A percentile compares a stretch with the other conserved stretches of the same genome.
phyloP scores from a whole-genome alignment of 805 yeast species.

The Kodamaea kaohsiungensis region DNA sequence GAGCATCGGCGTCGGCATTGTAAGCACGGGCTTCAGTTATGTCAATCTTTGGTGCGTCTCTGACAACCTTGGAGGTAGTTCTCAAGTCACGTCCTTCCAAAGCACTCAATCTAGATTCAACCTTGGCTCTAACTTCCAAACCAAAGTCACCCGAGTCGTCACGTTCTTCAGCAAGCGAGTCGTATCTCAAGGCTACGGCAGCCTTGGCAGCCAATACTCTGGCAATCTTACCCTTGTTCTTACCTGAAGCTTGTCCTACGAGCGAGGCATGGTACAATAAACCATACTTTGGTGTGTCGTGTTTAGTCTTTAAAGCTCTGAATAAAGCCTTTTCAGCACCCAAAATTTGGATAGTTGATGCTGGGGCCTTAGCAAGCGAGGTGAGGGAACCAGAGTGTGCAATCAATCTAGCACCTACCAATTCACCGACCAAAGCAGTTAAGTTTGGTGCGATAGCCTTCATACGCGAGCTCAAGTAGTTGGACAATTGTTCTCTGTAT shows the following conservation, averaged over 20 bases:
- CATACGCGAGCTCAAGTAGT: constrained; percentile 92
- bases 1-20: constrained; percentile 90
- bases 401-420: constrained; percentile 96
- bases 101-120: constrained; percentile 90
- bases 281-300: constrained; percentile 98
- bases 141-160: constrained; percentile 96
- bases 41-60: constrained; percentile 84
- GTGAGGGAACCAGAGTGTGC: constrained; percentile 96
- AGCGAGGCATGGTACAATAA: constrained; percentile 93
- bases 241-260: constrained; percentile 97
- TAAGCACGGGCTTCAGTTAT: constrained; percentile 83
- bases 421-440: constrained; percentile 94
- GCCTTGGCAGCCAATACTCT: constrained; percentile 98
- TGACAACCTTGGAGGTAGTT: constrained; percentile 80
- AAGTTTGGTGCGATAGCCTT: constrained; percentile 98
- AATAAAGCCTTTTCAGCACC: constrained; percentile 99
- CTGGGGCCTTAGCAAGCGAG: constrained; percentile 96
- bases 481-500: constrained; percentile 93
- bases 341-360: constrained; percentile 95
- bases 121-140: constrained; percentile 85
- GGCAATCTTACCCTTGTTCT: constrained; percentile 98
- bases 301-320: constrained; percentile 98
- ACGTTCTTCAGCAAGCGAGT: constrained; percentile 95
- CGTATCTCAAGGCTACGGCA: constrained; percentile 94
- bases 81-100: constrained; percentile 96